A percentile compares a stretch with the other conserved stretches of the same genome.
Conservation (phyloP, 306 rosid species). For the Canavalia ensiformis region DNA sequence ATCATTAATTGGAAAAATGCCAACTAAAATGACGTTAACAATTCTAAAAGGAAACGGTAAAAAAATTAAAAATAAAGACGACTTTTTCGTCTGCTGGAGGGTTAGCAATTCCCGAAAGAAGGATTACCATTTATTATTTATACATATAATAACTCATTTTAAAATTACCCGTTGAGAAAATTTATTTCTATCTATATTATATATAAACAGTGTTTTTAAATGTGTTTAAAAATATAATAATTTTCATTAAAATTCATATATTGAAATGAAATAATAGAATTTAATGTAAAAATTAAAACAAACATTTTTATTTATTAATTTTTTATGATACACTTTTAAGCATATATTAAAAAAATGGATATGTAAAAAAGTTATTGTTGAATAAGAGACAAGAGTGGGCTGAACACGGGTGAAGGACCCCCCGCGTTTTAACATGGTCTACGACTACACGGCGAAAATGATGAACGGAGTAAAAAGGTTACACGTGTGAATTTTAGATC, state of each 20-base stretch:
- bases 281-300: too few relatives aligned
- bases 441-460: neutral
- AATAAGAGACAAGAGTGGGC: neutral
- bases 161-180: too few relatives aligned
- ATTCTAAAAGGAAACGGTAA: neutral
- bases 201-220: too few relatives aligned
- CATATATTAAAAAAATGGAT: too few relatives aligned
- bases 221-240: too few relatives aligned
- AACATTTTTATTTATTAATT: too few relatives aligned
- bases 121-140: too few relatives aligned
- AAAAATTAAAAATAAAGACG: neutral
- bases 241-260: too few relatives aligned
- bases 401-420: constrained; percentile 38
- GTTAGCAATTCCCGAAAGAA: neutral
- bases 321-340: too few relatives aligned
- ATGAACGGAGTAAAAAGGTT: neutral
- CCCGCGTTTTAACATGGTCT: neutral
- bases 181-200: too few relatives aligned
- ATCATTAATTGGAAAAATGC: neutral
- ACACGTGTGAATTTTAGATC: constrained; percentile 28
- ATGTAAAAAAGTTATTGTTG: neutral
- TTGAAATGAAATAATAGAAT: too few relatives aligned
- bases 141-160: too few relatives aligned
- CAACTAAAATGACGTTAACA: neutral
- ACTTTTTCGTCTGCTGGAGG: constrained; percentile 6